Evolutionary conservation across 345 rosid genomes (phyloP).

Genomic region (Eucalyptus marginata): DNA sequence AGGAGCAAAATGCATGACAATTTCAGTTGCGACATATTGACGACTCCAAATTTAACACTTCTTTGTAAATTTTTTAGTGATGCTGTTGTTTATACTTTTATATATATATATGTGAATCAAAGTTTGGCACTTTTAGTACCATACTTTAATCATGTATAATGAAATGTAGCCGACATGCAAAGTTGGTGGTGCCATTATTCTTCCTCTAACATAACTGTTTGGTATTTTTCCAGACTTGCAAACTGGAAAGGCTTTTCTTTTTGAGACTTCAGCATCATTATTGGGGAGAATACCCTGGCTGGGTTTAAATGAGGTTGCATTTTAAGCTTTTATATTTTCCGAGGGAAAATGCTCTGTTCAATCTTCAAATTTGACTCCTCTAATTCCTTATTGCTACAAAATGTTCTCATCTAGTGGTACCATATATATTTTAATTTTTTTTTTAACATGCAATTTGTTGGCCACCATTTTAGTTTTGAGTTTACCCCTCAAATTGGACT

Average conservation of each 20-base stretch:
- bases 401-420: neutral
- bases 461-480: neutral
- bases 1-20: too few species aligned
- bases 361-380: neutral
- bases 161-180: neutral
- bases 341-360: neutral
- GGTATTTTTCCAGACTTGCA: neutral
- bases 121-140: neutral
- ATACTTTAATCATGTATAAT: neutral
- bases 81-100: neutral
- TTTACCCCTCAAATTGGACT: neutral
- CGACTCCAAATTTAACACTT: constrained; percentile 41
- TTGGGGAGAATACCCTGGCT: neutral
- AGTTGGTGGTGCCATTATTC: neutral
- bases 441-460: neutral
- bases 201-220: neutral
- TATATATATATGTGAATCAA: neutral
- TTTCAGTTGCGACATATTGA: too few species aligned
- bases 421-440: neutral
- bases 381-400: neutral
- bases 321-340: neutral
- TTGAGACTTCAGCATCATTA: neutral
- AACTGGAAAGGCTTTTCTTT: neutral
- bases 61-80: constrained; percentile 25
- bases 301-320: neutral